These are phyloP conservation scores for Panellus pusillus DNA, from an alignment of 768 basidiomycete genomes.

Conservation along the genomic window DNA sequence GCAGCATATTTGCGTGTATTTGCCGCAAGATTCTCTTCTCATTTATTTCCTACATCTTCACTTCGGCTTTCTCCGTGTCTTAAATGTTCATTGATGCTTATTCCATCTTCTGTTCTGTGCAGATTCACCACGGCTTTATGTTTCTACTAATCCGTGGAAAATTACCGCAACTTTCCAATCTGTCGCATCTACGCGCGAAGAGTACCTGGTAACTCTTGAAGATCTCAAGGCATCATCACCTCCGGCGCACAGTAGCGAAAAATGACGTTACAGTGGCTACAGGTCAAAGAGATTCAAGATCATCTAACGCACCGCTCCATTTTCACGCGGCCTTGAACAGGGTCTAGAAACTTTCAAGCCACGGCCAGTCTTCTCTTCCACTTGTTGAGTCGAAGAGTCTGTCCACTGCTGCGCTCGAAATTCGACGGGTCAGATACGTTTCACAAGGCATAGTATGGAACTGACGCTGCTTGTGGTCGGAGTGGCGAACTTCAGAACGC, in stretches of 20 bases:
- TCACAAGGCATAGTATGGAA: too few species aligned
- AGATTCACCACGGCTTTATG: constrained; percentile 86
- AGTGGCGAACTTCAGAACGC: too few species aligned
- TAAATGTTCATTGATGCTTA: constrained; percentile 30
- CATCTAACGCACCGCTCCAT: too few species aligned
- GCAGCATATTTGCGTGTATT: constrained; percentile 72
- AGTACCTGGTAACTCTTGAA: constrained; percentile 67
- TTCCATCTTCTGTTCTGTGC: constrained; percentile 24
- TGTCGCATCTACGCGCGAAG: constrained; percentile 68
- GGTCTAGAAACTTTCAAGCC: too few species aligned
- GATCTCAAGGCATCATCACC: constrained; percentile 55
- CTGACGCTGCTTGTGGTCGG: too few species aligned
- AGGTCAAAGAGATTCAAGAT: too few species aligned
- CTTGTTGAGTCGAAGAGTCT: too few species aligned
- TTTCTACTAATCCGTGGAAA: constrained; percentile 91
- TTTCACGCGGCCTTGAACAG: too few species aligned
- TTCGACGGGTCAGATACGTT: too few species aligned
- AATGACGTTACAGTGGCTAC: too few species aligned
- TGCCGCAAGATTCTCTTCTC: constrained; percentile 44
- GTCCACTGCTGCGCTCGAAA: too few species aligned
- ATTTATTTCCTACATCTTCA: constrained; percentile 39
- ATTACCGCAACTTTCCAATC: constrained; percentile 75
- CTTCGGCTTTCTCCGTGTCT: constrained; percentile 38
- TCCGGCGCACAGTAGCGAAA: constrained; percentile 14
- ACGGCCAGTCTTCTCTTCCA: too few species aligned